A percentile compares a stretch with the other conserved stretches of the same genome.
These are phyloP conservation scores for Erythrobasidium hasegawianum DNA, from an alignment of 1,284 basidiomycete genomes.

Conservation along the genomic window DNA sequence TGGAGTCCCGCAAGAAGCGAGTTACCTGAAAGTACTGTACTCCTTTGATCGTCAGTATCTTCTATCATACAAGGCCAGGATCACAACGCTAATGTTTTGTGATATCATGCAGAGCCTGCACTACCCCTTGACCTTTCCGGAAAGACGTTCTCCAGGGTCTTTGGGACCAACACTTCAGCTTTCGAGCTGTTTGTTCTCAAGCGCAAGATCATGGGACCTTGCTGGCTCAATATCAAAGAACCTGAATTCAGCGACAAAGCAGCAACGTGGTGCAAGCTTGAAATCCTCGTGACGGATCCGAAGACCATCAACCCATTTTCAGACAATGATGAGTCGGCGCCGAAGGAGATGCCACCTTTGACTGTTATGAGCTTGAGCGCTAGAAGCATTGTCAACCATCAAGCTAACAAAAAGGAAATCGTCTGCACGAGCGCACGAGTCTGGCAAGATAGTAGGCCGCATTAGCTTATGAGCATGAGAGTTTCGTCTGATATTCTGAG, in stretches of 20 bases:
- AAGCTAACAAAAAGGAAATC: slow-evolving; percentile 88
- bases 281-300: slow-evolving; percentile 77
- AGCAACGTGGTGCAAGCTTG: slow-evolving; percentile 92
- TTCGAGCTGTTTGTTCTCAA: slow-evolving; percentile 96
- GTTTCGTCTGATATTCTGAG: no score
- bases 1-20: slow-evolving; percentile 72
- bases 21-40: slow-evolving; percentile 92
- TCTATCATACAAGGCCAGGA: neutral
- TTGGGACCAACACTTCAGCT: slow-evolving; percentile 87
- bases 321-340: slow-evolving; percentile 67
- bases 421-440: slow-evolving; percentile 78
- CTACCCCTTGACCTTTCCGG: slow-evolving; percentile 70
- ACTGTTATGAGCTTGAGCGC: slow-evolving; percentile 85
- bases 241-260: slow-evolving; percentile 69
- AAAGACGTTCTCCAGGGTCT: slow-evolving; percentile 77
- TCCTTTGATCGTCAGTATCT: slow-evolving; percentile 66
- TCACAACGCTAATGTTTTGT: neutral
- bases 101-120: slow-evolving; percentile 42
- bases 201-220: slow-evolving; percentile 97
- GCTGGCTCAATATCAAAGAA: slow-evolving; percentile 85
- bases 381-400: slow-evolving; percentile 91
- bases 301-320: slow-evolving; percentile 82
- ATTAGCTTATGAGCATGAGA: no score
- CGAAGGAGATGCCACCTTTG: slow-evolving; percentile 79
- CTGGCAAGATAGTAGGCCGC: slow-evolving; percentile 75